Evolutionary conservation across 768 basidiomycete genomes (phyloP).

Genomic region (Leccinum aurantiacum): DNA sequence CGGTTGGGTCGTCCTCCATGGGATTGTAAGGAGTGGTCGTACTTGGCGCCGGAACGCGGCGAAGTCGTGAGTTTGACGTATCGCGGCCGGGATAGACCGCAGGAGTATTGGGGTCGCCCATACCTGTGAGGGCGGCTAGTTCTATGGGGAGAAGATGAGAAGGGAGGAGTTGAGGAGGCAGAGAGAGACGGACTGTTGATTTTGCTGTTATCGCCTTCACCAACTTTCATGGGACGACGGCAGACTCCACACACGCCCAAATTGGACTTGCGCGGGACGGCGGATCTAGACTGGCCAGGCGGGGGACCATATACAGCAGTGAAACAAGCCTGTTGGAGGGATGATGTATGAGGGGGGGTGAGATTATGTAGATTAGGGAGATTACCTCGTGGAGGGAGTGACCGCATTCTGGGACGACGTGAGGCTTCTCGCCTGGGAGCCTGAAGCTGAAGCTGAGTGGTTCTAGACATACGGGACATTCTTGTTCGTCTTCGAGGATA

Average conservation of each 20-base stretch:
- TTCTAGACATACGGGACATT: constrained; percentile 96
- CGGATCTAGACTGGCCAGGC: constrained; percentile 52
- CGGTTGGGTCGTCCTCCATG: constrained; percentile 83
- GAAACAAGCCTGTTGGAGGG: constrained; percentile 78
- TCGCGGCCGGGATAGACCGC: constrained; percentile 71
- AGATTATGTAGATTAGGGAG: neutral
- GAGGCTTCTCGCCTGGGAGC: constrained; percentile 94
- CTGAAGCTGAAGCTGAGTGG: constrained; percentile 91
- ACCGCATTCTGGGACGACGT: constrained; percentile 96
- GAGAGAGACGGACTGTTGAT: constrained; percentile 75
- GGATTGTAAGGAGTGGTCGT: constrained; percentile 52
- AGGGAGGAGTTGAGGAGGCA: neutral
- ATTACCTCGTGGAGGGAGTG: constrained; percentile 93
- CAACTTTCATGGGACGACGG: constrained; percentile 93
- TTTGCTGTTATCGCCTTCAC: constrained; percentile 77
- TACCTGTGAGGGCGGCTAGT: constrained; percentile 90
- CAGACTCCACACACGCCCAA: constrained; percentile 97
- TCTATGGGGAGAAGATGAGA: constrained; percentile 50
- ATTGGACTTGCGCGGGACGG: constrained; percentile 68
- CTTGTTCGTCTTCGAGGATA: constrained; percentile 73
- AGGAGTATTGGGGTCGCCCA: constrained; percentile 61
- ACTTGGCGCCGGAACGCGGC: constrained; percentile 23
- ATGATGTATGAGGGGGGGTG: constrained; percentile 7
- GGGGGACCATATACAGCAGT: constrained; percentile 94
- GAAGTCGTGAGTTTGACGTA: constrained; percentile 40